Base-by-base conservation (phyloP, 1,284 basidiomycete species). In the Rhodotorula sp. region DNA sequence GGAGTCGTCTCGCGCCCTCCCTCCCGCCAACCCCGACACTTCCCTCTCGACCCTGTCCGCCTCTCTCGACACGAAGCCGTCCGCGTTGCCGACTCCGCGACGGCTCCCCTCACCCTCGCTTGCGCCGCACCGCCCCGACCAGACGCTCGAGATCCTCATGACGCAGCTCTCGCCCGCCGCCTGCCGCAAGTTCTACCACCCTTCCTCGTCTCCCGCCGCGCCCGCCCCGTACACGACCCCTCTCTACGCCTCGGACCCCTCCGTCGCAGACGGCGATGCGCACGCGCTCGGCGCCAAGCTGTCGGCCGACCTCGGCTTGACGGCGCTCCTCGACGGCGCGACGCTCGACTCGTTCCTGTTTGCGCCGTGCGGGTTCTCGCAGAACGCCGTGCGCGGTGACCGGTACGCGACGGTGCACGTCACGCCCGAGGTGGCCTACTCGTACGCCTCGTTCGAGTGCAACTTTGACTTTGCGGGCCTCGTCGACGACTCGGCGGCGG, bases 381-480 rank as follows among this genome's bases (percentile, higher is more conserved):
- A 93, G 77, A 99, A 99, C 81, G 94, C 93, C 3, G 86, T 97
- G 65, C 89, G 90, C 85, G 84, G 83, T 10, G 93, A 95, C 80
- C 92, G 94, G 46, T 99, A 99, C 84, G 98, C 93, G 82, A 99
- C 94, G 13, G 96, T 99, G 72, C 97, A 99, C 81, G 97, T 99
- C 65, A 99, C 97, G 0, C 97, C 97, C 48, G 97, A 99, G 82
- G 89, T 91, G 77, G 95, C 92, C 69, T 97, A 92, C 89, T 96
- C 93, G 61, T 99, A 97, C 82, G 97, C 97, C 62, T 92, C 90
- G 77, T 99, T 99, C 84, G 97, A 99, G 83, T 97, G 93, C 83
- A 99, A 99, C 82, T 88, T 98, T n/a, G 91, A 92, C 7, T 86
- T 95, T 34, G 82, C 57, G 12, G 46, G 58, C 10, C 27, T 64